Evolutionary conservation across 1,284 basidiomycete species (phyloP).

Genomic region (Marasmius tenuissimus): DNA sequence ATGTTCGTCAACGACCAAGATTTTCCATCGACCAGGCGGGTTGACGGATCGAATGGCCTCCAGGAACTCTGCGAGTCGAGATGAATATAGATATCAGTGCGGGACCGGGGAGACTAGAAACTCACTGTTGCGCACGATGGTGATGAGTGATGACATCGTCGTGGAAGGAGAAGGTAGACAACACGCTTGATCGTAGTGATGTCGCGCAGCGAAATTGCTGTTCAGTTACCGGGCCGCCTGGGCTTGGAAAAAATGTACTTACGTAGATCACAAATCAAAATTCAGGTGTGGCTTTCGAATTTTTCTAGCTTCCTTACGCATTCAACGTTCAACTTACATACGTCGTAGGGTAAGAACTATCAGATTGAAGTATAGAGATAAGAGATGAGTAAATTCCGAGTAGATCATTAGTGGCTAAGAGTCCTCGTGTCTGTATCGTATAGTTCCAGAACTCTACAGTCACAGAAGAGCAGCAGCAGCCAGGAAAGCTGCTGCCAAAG

Average conservation of each 20-base stretch:
- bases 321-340: neutral
- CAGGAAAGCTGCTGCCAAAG: neutral
- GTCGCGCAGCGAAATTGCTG: neutral
- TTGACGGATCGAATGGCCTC: slow-evolving; percentile 81
- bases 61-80: slow-evolving; percentile 59
- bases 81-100: neutral
- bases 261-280: neutral
- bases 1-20: slow-evolving; percentile 93
- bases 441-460: neutral
- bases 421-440: neutral
- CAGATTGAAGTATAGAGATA: no score
- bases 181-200: neutral
- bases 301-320: no score
- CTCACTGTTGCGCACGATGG: slow-evolving; percentile 54
- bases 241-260: no score
- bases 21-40: slow-evolving; percentile 89
- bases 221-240: neutral
- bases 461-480: neutral
- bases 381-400: neutral
- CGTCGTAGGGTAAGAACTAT: neutral
- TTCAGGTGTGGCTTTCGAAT: no score
- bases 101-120: neutral
- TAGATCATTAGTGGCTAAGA: neutral
- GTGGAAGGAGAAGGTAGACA: neutral
- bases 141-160: slow-evolving; percentile 50